Percentiles rank a stretch among this genome's conserved stretches.
Conservation (phyloP, 2,329 filamentous ascomycete species). For the Myotisia sp. region DNA sequence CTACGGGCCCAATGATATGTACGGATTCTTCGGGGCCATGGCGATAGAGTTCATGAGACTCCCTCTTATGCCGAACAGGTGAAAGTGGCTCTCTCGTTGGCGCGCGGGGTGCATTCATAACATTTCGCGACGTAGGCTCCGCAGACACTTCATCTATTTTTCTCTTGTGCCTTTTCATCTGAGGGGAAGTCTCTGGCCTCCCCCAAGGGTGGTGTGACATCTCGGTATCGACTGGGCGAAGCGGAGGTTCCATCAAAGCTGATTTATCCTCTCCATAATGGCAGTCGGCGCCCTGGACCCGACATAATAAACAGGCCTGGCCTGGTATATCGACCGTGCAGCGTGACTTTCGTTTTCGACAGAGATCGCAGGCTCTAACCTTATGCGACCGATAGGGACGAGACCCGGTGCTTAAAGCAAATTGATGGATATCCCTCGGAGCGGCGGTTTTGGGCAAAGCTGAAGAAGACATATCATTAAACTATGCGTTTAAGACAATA, state of each 20-base stretch:
- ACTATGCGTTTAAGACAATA: too few relatives aligned
- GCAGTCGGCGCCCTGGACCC: slow-evolving; percentile 44
- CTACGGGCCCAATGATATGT: slow-evolving; percentile 46
- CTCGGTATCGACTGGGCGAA: slow-evolving; percentile 10
- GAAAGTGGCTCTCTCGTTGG: background rate
- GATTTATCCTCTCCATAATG: slow-evolving; percentile 35
- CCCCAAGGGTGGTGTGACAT: slow-evolving; percentile 8
- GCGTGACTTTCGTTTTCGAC: slow-evolving; percentile 46
- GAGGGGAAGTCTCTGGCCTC: slow-evolving; percentile 4
- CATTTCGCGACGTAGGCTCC: slow-evolving; percentile 1
- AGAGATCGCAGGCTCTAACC: slow-evolving; percentile 46
- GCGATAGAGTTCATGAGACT: slow-evolving; percentile 3
- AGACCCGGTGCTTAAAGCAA: slow-evolving; percentile 26
- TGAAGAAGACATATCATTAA: slow-evolving; percentile 6
- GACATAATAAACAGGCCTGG: slow-evolving; percentile 43
- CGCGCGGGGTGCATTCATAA: slow-evolving; percentile 5
- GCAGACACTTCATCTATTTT: slow-evolving; percentile 7
- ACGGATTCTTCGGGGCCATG: slow-evolving; percentile 25
- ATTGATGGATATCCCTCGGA: slow-evolving; percentile 6
- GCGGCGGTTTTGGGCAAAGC: slow-evolving; percentile 2
- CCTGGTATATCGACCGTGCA: slow-evolving; percentile 44
- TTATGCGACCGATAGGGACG: slow-evolving; percentile 50
- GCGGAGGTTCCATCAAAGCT: slow-evolving; percentile 15
- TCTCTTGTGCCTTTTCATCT: slow-evolving; percentile 8
- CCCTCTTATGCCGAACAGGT: background rate